phyloP scores from a whole-genome alignment of 1,139 yeast species.

The Zygosaccharomyces sapae region DNA sequence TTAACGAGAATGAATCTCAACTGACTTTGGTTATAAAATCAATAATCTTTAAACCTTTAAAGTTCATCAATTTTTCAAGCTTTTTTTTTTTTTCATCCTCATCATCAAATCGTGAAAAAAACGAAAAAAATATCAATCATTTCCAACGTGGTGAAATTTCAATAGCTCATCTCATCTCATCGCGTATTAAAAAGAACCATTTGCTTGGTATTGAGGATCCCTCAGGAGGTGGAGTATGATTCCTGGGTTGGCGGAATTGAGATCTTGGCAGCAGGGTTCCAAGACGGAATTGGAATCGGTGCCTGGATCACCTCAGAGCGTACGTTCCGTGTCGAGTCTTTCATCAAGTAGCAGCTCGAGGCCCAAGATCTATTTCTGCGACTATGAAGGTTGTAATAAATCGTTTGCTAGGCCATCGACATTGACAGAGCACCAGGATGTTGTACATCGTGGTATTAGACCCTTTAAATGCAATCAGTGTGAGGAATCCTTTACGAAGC shows the following conservation, averaged over 20 bases:
- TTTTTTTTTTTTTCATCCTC: background rate
- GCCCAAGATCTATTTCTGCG: constrained; percentile 58
- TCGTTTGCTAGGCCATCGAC: constrained; percentile 78
- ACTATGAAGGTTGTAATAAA: constrained; percentile 62
- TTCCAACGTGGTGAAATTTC: constrained; percentile 3
- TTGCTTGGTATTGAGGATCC: background rate
- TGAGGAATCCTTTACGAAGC: constrained; percentile 61
- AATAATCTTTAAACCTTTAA: background rate
- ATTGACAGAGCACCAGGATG: constrained; percentile 71
- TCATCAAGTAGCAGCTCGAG: constrained; percentile 41
- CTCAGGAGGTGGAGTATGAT: background rate
- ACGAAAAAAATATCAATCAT: background rate
- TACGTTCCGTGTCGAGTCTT: constrained; percentile 17
- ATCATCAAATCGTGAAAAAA: background rate
- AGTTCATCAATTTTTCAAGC: background rate
- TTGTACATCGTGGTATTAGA: constrained; percentile 68
- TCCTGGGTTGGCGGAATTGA: background rate
- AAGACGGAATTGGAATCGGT: constrained; percentile 2
- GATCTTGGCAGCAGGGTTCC: background rate
- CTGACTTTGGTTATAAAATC: constrained; percentile 3
- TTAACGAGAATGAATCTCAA: background rate
- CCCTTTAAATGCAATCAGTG: constrained; percentile 73
- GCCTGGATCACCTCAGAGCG: constrained; percentile 12
- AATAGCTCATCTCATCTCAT: constrained; percentile 1
- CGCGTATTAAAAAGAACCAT: background rate